A percentile compares a stretch with the other conserved stretches of the same genome.
These are phyloP conservation scores for Ananas comosus DNA, from an alignment of 176 grass and related monocot genomes.

Conservation along the genomic window DNA sequence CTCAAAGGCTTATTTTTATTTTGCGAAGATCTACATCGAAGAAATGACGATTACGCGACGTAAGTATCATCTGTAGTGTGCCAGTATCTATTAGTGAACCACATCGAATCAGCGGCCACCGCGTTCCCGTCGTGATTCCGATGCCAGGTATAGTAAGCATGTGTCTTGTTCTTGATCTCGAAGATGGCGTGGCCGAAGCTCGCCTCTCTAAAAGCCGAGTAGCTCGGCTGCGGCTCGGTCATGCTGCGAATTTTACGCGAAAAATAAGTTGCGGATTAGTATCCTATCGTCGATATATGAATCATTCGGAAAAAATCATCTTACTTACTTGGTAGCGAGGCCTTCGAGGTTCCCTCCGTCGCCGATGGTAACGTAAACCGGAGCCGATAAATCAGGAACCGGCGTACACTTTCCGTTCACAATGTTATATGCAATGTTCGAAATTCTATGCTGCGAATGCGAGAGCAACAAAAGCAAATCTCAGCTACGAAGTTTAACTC, in stretches of 20 bases:
- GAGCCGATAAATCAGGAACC: conserved; percentile 44
- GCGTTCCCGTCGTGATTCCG: conserved; percentile 67
- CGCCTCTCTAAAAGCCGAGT: conserved; percentile 92
- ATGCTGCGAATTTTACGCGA: conserved; percentile 34
- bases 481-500: no score
- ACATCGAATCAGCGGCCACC: conserved; percentile 57
- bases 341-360: conserved; percentile 90
- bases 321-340: conserved; percentile 73
- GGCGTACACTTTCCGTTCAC: conserved; percentile 56
- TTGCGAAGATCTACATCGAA: conserved; percentile 2
- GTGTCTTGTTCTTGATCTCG: conserved; percentile 82
- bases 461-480: not conserved
- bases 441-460: conserved; percentile 67
- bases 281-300: not conserved
- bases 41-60: not conserved
- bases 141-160: conserved; percentile 87
- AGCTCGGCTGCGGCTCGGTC: conserved; percentile 72
- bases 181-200: conserved; percentile 92
- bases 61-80: conserved; percentile 40
- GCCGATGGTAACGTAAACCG: conserved; percentile 78
- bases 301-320: not conserved
- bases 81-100: conserved; percentile 80
- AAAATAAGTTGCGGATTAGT: not conserved
- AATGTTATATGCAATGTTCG: conserved; percentile 70
- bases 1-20: not conserved